These are phyloP conservation scores for Thielaviopsis populi DNA, from an alignment of 2,329 filamentous ascomycete genomes.

Conservation along the genomic window DNA sequence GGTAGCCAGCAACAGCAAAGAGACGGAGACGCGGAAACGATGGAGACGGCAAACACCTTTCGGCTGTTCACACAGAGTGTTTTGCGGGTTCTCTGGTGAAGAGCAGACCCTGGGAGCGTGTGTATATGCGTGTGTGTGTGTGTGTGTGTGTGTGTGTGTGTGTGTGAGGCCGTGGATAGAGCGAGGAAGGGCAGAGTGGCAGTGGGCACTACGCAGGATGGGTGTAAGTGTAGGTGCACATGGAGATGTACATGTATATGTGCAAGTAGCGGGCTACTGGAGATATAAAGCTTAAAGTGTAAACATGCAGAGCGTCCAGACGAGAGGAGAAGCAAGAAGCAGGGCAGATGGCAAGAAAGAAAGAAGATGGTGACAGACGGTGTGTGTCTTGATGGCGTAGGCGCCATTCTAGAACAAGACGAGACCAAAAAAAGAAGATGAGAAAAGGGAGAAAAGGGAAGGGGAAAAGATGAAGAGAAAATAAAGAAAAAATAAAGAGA, in stretches of 20 bases:
- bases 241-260: not conserved
- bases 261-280: not conserved
- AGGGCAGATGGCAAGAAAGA: not conserved
- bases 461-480: not conserved
- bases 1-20: too few relatives aligned
- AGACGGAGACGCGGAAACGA: not conserved
- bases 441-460: not conserved
- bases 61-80: conserved; percentile 11
- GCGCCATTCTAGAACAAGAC: not conserved
- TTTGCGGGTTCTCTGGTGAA: not conserved
- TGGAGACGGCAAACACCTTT: conserved; percentile 6
- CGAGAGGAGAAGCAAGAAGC: not conserved
- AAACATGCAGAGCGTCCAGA: not conserved
- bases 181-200: not conserved
- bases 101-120: not conserved
- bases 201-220: not conserved
- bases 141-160: not conserved
- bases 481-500: not conserved
- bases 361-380: not conserved
- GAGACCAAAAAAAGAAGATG: not conserved
- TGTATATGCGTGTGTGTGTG: not conserved
- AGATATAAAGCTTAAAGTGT: not conserved
- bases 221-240: not conserved
- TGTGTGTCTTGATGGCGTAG: not conserved
- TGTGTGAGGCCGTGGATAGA: not conserved